phyloP scores from a whole-genome alignment of 257 asterid species.

The Ilex aquifolium region DNA sequence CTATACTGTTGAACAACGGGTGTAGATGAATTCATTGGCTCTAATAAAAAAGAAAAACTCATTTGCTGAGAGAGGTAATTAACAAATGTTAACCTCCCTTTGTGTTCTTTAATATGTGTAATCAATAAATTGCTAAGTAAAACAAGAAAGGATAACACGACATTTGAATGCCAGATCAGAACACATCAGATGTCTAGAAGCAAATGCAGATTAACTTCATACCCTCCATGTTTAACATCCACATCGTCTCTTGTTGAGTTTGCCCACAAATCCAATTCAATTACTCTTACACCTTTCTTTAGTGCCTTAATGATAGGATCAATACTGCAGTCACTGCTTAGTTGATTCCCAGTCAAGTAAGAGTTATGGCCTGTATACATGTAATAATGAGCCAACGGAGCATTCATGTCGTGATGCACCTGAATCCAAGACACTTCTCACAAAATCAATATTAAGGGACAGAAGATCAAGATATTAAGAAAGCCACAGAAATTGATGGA shows the following conservation, averaged over 20 bases:
- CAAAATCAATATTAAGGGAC: not conserved
- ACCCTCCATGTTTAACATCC: slow-evolving; percentile 85
- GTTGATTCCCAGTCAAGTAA: slow-evolving; percentile 88
- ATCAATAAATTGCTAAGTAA: too few species aligned
- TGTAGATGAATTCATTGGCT: too few species aligned
- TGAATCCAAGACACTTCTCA: slow-evolving; percentile 13
- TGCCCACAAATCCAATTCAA: slow-evolving; percentile 86
- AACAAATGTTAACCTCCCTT: too few species aligned
- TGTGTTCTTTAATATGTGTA: too few species aligned
- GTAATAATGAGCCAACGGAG: slow-evolving; percentile 72
- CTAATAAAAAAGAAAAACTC: too few species aligned
- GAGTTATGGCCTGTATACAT: slow-evolving; percentile 82
- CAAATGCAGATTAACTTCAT: not conserved
- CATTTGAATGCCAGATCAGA: too few species aligned
- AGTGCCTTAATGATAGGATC: slow-evolving; percentile 73
- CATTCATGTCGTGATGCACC: slow-evolving; percentile 79
- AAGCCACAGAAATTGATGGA: too few species aligned
- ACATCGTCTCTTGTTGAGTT: slow-evolving; percentile 71
- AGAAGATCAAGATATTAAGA: not conserved
- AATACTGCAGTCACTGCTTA: slow-evolving; percentile 82
- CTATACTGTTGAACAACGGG: too few species aligned
- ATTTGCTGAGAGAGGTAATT: too few species aligned
- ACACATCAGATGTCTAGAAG: too few species aligned
- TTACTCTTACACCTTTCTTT: slow-evolving; percentile 75
- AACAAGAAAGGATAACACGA: too few species aligned